Conservation (phyloP, 1,284 basidiomycete species). For the Ganoderma lucidum region DNA sequence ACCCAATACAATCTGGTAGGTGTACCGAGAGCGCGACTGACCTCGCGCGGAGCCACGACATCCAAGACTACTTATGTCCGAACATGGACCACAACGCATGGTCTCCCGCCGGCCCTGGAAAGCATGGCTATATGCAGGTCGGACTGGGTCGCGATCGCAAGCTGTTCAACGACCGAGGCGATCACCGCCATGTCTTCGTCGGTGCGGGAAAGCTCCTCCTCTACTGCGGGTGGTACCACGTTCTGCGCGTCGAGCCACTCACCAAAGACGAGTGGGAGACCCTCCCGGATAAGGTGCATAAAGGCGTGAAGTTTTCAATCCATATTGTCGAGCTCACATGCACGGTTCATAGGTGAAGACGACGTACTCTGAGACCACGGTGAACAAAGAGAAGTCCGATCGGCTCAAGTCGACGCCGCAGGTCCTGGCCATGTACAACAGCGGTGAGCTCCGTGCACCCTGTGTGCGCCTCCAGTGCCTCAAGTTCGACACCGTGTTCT, state of each 20-base stretch:
- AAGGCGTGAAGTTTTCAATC: not conserved
- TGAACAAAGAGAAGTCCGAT: constrained; percentile 46
- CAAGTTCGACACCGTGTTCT: constrained; percentile 52
- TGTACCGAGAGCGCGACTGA: constrained; percentile 28
- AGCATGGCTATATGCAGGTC: constrained; percentile 37
- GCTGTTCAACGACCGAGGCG: constrained; percentile 30
- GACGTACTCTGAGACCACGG: constrained; percentile 33
- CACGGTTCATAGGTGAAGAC: constrained; percentile 23
- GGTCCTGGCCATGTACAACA: constrained; percentile 49
- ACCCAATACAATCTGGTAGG: constrained; percentile 6
- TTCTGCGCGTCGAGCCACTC: constrained; percentile 31
- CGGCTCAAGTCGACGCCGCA: constrained; percentile 41
- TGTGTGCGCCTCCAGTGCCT: constrained; percentile 55
- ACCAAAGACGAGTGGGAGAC: constrained; percentile 33
- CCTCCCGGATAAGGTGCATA: constrained; percentile 31
- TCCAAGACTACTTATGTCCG: constrained; percentile 33
- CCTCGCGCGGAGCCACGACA: constrained; percentile 28
- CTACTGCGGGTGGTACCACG: constrained; percentile 34
- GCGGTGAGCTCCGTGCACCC: constrained; percentile 50
- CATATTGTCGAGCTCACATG: not conserved
- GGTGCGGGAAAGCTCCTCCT: constrained; percentile 29
- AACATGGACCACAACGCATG: constrained; percentile 38
- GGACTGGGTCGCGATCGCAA: constrained; percentile 33
- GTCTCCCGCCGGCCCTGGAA: constrained; percentile 33
- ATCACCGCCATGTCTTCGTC: constrained; percentile 33